Base-by-base conservation (phyloP, 2,329 filamentous ascomycete species). In the Apiospora rasikravindrae region DNA sequence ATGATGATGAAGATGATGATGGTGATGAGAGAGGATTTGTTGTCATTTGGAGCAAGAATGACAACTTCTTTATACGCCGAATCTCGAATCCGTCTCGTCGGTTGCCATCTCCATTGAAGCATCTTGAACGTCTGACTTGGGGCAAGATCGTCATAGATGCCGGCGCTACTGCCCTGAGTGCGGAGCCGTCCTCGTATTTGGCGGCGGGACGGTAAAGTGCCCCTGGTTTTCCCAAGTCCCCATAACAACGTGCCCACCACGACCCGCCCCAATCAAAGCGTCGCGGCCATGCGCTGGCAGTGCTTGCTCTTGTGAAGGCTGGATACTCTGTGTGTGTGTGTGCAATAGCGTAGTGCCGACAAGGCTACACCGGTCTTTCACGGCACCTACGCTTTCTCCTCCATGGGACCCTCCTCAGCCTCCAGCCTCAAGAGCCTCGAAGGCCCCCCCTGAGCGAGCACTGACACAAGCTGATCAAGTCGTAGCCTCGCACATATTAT, bases 101-200 rank as follows among this genome's bases (percentile, higher is more conserved):
- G 33, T 13, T 64, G 10, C 19, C 57, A 37, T 40, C 29, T 64
- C 29, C 57, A n/a, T 33, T 22, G 29, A 40, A 64, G 57, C 57
- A 40, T 64, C 33, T 7, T 40, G 19, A 3, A 64, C n/a, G 40
- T n/a, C 57, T 13, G 8, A 24, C 1, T 64, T 6, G 33, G n/a
- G 57, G 1, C 11, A 64, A 0, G 57, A 64, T 64, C 33, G 33
- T 64, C 57, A 40, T 64, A 7, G 33, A 11, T 64, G 57, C 57
- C 57, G 57, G 33, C 57, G 19, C 57, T 40, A 64, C 33, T 64
- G 33, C 19, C 57, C 57, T 64, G 57, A 14, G 19, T 64, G 57
- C 57, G 57, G 57, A 64, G 29, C 57, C 57, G 33, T 14, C n/a
- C 57, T 64, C 57, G 57, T 64, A 64, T 64, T 64, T 64, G 57